Evolutionary conservation across 1,139 yeast genomes (phyloP).

Genomic region (Nadsonia starkeyi-henricii): DNA sequence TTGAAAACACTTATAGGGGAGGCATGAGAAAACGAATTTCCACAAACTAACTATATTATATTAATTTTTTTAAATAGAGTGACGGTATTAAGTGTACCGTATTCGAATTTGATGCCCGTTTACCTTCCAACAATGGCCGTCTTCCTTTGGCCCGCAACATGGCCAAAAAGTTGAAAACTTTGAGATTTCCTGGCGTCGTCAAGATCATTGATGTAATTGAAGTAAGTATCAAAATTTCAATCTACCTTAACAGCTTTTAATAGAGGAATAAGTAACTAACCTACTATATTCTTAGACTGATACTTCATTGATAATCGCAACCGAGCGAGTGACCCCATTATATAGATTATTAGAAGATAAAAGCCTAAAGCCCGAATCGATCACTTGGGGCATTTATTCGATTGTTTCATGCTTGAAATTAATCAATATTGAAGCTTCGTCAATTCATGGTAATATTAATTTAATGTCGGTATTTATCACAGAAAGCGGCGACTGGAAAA

Average conservation of each 20-base stretch:
- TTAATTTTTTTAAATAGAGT: conserved; percentile 8
- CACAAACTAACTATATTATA: conserved; percentile 13
- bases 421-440: conserved; percentile 48
- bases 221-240: conserved; percentile 8
- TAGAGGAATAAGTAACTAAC: background rate
- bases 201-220: conserved; percentile 56
- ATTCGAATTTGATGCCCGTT: conserved; percentile 45
- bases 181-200: conserved; percentile 70
- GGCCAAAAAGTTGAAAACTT: conserved; percentile 46
- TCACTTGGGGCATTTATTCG: conserved; percentile 43
- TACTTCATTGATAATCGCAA: conserved; percentile 47
- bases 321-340: conserved; percentile 66
- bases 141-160: conserved; percentile 48
- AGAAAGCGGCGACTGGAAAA: conserved; percentile 65
- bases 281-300: conserved; percentile 31
- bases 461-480: conserved; percentile 48
- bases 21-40: conserved; percentile 13
- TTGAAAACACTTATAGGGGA: conserved; percentile 15
- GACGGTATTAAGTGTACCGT: conserved; percentile 31
- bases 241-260: background rate
- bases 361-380: conserved; percentile 21
- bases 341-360: conserved; percentile 14
- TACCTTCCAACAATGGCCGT: conserved; percentile 26
- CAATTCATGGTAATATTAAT: conserved; percentile 53
- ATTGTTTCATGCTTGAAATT: conserved; percentile 38